Base-by-base conservation (phyloP, 345 rosid species). In the Eucalyptus pumila region DNA sequence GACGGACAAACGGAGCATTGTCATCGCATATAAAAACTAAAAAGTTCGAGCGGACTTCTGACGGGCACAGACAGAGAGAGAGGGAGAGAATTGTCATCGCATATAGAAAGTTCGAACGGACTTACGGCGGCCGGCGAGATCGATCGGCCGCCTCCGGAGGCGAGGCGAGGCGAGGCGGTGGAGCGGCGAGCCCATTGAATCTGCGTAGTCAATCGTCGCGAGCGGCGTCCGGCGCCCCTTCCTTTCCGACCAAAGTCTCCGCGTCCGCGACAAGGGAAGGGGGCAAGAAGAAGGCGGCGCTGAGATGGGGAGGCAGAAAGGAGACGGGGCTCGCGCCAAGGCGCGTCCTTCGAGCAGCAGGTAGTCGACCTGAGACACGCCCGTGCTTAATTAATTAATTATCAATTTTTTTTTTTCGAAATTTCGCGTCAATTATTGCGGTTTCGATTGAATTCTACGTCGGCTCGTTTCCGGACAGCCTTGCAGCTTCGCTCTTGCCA, bases 331-430 rank as follows among this genome's bases (percentile, higher is more conserved):
- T 76, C 91, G 97, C 92, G 94, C 93, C 95, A 97, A 96, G 94
- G 93, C 95, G 34, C 99, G 99, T 65, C 97, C 99, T 88, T 97
- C 99, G 30, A 97, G 99, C 96, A 97, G 99, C 97, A 95, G 99
- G 99, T 96, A 17, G 49, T 14, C 69, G 30, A 56, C 62, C 30
- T 9, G 62, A 10, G 62, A 10, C 62, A 40, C 14, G 14, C 62
- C 62, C 62, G 30, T 56, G 27, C 62, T 56, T 40, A 40, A 40
- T 40, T 40, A 40, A 40, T 40, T 40, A 40, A 40, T 40, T 40
- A 40, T 40, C 6, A 40, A 37, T 54, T 54, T 23, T 56, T 5
- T 56, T 19, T 10, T 27, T 62, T 12, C 13, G n/a, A 0, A 8
- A 52, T 52, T 52, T 21, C 58, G 16, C 69, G 4, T 30, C 69